phyloP scores from a whole-genome alignment of 176 grass and related monocot genomes.

The Luzula sylvatica region DNA sequence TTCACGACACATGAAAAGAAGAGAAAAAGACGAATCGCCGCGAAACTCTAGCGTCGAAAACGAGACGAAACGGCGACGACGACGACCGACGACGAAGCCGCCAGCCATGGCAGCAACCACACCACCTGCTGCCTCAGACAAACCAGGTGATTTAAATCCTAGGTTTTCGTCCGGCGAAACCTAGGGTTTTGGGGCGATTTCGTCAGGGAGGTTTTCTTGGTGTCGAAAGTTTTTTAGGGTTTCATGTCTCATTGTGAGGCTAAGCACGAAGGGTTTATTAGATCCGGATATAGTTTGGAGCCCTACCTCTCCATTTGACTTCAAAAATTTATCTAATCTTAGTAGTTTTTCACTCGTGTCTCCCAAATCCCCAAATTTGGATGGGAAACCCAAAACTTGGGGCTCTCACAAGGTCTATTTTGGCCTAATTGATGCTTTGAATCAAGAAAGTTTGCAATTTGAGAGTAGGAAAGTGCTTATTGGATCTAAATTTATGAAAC shows the following conservation, averaged over 20 bases:
- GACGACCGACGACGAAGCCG: too few relatives aligned
- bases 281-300: constrained; percentile 66
- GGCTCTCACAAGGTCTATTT: constrained; percentile 43
- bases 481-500: constrained; percentile 34
- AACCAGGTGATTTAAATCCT: too few relatives aligned
- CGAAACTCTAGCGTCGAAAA: too few relatives aligned
- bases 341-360: constrained; percentile 28
- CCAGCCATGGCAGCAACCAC: too few relatives aligned
- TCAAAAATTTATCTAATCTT: constrained; percentile 34
- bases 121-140: too few relatives aligned
- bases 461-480: constrained; percentile 36
- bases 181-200: too few relatives aligned
- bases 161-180: too few relatives aligned
- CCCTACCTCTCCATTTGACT: constrained; percentile 82
- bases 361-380: constrained; percentile 18
- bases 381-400: constrained; percentile 37
- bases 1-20: too few relatives aligned
- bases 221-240: constrained; percentile 53
- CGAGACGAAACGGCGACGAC: too few relatives aligned
- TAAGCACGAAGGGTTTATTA: constrained; percentile 47
- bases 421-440: constrained; percentile 56
- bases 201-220: too few relatives aligned
- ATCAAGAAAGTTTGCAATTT: constrained; percentile 20
- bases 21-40: too few relatives aligned
- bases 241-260: constrained; percentile 58